These are phyloP conservation scores for Phytophthora chlamydospora DNA, from an alignment of 352 stramenopile species.

Conservation along the genomic window DNA sequence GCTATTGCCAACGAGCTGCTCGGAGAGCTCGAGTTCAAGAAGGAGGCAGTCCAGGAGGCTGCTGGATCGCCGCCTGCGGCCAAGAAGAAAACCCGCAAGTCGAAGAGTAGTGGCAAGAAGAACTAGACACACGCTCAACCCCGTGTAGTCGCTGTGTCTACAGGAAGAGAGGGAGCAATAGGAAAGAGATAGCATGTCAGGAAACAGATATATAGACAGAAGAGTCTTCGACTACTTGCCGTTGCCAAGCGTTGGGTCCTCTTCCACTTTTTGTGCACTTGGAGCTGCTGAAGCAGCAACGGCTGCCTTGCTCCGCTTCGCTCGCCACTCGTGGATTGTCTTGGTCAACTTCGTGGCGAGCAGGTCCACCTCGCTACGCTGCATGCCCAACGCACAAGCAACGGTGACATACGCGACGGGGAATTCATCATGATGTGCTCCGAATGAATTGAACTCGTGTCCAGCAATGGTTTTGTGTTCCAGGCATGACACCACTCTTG, in stretches of 20 bases:
- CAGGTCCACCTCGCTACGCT: constrained; percentile 89
- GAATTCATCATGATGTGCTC: constrained; percentile 90
- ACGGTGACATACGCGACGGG: constrained; percentile 95
- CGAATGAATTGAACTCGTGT: constrained; percentile 93
- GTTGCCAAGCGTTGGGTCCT: constrained; percentile 1
- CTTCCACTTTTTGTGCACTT: constrained; percentile 4
- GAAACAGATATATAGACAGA: constrained; percentile 41
- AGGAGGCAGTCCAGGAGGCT: constrained; percentile 27
- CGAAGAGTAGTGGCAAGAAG: constrained; percentile 72
- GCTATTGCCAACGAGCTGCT: constrained; percentile 79
- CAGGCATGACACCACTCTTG: constrained; percentile 88
- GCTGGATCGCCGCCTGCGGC: constrained; percentile 29
- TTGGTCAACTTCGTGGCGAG: constrained; percentile 94
- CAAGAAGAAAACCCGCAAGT: constrained; percentile 80
- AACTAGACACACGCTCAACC: constrained; percentile 39
- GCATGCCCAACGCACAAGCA: constrained; percentile 96
- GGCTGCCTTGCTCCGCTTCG: constrained; percentile 36
- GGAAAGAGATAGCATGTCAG: constrained; percentile 30
- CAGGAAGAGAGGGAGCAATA: constrained; percentile 10
- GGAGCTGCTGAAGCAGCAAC: background rate
- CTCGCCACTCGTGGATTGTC: constrained; percentile 87
- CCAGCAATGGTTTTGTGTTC: constrained; percentile 91
- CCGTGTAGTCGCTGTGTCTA: constrained; percentile 4
- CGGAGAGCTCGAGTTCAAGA: constrained; percentile 80
- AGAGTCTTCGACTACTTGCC: constrained; percentile 12